Base-by-base conservation (phyloP, 176 grass and related monocot species). In the Triticum urartu region DNA sequence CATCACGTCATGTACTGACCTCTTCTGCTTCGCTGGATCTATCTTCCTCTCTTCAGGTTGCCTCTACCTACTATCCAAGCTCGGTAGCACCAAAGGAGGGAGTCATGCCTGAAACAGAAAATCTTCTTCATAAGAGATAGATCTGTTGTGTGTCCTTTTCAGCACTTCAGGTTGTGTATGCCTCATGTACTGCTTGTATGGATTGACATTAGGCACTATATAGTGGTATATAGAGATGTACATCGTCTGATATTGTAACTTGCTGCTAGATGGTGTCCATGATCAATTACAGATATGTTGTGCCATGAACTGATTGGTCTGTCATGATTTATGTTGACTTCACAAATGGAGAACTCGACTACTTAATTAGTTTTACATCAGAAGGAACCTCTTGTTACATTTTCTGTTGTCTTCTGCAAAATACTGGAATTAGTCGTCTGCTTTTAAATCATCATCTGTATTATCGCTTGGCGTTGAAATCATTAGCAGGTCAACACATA, bases 51-150 rank as follows among this genome's bases (percentile, higher is more conserved):
- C 92, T 75, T 95, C 97, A 33, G 79, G 70, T 80, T 89, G 93
- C 88, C 97, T 98, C 72, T 98, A 88, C 77, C 82, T 98, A 86
- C 88, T 98, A 45, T 95, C 96, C 63, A 98, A 69, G 89, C 96
- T 98, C 85, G 40, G 81, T 17, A 64, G 25, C 74, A 60, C 78
- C 42, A 87, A 89, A 82, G n/a, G 81, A 87, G 68, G 84, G 22
- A 77, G 87, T 28, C 33, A 85, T 26, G 65, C 65, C 88, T 92
- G 80, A 92, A 89, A 84, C 32, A 48, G 77, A 30, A 52, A 79
- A 40, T 40, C 40, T 38, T 75, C 81, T 75, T 68, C 14, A 75
- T 89, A 85, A n/a, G 69, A 7, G 20, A 85, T 89, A 39, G 38
- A 69, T 64, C 45, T 59, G 69, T 56, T 77, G 3, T 85, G 34